Percentiles rank a stretch among this genome's conserved stretches.
These are phyloP conservation scores for Hypoxylon sp. DNA, from an alignment of 2,329 filamentous ascomycete species.

Conservation along the genomic window DNA sequence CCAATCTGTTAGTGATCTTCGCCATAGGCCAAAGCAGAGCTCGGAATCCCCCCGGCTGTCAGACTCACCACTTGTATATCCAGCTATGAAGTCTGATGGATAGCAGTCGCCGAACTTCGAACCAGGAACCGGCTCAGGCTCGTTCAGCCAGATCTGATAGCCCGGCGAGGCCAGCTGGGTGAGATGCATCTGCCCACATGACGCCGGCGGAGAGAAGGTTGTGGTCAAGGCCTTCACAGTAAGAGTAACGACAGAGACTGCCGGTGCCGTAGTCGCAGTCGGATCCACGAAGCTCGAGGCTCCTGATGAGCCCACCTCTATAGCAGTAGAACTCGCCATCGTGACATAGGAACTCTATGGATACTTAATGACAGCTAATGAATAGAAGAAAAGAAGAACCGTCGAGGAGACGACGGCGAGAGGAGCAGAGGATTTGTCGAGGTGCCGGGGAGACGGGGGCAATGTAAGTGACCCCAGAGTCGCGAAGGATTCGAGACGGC, in stretches of 20 bases:
- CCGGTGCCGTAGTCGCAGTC: constrained; percentile 10
- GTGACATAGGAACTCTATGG: background rate
- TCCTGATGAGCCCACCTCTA: background rate
- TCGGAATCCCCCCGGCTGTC: background rate
- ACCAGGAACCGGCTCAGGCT: constrained; percentile 38
- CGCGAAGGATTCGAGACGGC: constrained; percentile 11
- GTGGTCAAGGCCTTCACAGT: constrained; percentile 39
- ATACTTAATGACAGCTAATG: background rate
- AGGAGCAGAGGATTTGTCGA: constrained; percentile 1
- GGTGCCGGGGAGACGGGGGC: constrained; percentile 1
- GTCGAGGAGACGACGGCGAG: background rate
- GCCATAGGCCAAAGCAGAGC: background rate
- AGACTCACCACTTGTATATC: constrained; percentile 42
- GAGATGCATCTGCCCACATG: constrained; percentile 36
- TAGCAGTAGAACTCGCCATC: constrained; percentile 21
- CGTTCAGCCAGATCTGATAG: constrained; percentile 42
- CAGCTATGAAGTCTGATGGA: constrained; percentile 34
- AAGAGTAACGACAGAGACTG: constrained; percentile 34
- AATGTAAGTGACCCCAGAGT: background rate
- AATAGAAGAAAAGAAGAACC: background rate
- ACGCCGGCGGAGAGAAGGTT: constrained; percentile 39
- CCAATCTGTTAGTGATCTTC: constrained; percentile 23
- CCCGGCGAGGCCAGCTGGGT: constrained; percentile 40
- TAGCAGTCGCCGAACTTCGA: constrained; percentile 40
- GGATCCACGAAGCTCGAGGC: background rate